These are phyloP conservation scores for Daldinia vernicosa DNA, from an alignment of 495 filamentous ascomycete genomes.

Conservation along the genomic window DNA sequence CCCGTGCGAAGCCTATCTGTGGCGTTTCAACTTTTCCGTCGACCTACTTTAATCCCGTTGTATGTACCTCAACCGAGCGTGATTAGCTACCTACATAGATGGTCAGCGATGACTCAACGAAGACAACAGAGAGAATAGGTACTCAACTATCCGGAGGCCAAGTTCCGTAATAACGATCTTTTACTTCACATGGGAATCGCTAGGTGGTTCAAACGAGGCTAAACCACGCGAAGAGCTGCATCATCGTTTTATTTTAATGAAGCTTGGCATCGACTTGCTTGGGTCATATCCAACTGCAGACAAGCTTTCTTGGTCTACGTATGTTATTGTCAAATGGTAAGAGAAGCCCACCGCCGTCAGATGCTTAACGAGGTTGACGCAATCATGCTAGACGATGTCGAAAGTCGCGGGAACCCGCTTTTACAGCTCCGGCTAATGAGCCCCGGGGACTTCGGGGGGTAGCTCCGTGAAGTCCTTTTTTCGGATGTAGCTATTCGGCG, in stretches of 20 bases:
- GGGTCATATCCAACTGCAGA: slow-evolving; percentile 4
- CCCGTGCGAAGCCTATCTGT: background rate
- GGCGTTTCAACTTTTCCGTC: slow-evolving; percentile 3
- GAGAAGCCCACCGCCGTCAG: slow-evolving; percentile 4
- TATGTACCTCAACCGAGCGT: background rate
- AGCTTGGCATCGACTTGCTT: background rate
- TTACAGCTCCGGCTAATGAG: slow-evolving; percentile 40
- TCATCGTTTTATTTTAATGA: slow-evolving; percentile 35
- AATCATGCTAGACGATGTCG: slow-evolving; percentile 33
- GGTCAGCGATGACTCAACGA: slow-evolving; percentile 24
- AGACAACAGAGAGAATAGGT: background rate
- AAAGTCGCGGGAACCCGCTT: slow-evolving; percentile 34
- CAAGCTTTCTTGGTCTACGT: slow-evolving; percentile 16
- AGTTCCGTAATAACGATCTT: slow-evolving; percentile 18
- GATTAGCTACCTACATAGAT: too few species aligned
- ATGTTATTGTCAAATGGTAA: slow-evolving; percentile 8
- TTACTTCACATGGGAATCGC: background rate
- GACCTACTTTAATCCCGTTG: background rate
- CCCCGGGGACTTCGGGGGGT: slow-evolving; percentile 25
- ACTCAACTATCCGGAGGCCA: slow-evolving; percentile 14
- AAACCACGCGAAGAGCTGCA: slow-evolving; percentile 4
- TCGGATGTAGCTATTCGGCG: slow-evolving; percentile 9
- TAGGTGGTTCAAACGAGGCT: slow-evolving; percentile 3
- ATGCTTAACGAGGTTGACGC: slow-evolving; percentile 34
- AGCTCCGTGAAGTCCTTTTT: slow-evolving; percentile 24